Evolutionary conservation across 225 moss, liverwort and hornwort genomes (phyloP).

Genomic region (Bryoerythrophyllum caledonicum): DNA sequence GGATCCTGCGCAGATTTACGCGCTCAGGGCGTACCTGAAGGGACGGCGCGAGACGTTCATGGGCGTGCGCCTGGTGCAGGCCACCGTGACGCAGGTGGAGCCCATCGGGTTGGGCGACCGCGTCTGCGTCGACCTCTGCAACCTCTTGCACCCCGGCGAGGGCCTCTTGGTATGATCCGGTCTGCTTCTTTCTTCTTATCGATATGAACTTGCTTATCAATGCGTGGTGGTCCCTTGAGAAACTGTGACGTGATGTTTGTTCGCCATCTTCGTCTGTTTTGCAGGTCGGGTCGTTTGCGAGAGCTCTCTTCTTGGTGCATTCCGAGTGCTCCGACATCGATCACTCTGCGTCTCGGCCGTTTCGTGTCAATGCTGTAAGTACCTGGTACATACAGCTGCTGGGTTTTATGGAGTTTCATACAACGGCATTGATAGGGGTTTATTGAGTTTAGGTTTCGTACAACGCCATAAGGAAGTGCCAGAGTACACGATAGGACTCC

Average conservation of each 20-base stretch:
- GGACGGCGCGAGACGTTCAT: conserved; percentile 54
- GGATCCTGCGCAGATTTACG: conserved; percentile 65
- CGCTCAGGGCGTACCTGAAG: conserved; percentile 69
- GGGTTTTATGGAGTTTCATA: background rate
- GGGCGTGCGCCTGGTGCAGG: conserved; percentile 64
- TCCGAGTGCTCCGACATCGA: conserved; percentile 81
- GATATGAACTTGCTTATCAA: background rate
- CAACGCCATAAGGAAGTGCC: no score
- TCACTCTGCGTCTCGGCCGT: conserved; percentile 77
- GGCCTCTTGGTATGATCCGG: conserved; percentile 74
- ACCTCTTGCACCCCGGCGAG: conserved; percentile 84
- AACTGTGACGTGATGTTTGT: background rate
- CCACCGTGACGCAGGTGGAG: conserved; percentile 68
- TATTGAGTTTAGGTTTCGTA: no score
- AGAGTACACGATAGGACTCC: no score
- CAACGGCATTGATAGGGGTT: background rate
- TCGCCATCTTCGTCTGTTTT: background rate
- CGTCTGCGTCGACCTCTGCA: conserved; percentile 95
- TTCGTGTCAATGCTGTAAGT: conserved; percentile 91
- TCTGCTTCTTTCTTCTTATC: background rate
- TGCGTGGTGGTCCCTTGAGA: background rate
- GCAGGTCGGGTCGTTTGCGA: conserved; percentile 94
- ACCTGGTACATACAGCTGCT: background rate
- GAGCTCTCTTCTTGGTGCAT: conserved; percentile 93
- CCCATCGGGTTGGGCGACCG: conserved; percentile 90